Evolutionary conservation across 305 asterid genomes (phyloP).

Genomic region (Solanum hybrid): DNA sequence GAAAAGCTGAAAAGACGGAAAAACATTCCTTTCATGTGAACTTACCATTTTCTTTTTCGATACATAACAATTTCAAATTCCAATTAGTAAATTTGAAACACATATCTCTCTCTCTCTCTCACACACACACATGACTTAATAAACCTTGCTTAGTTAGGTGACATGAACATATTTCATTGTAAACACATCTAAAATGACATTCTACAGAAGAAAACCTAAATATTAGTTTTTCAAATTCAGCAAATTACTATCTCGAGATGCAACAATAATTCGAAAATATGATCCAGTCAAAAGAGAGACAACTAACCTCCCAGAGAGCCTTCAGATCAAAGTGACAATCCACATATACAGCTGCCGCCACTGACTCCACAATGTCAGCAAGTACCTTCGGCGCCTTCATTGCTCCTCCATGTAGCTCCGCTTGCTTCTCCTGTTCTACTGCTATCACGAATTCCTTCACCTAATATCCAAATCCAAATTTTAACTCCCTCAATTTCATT

Average conservation of each 20-base stretch:
- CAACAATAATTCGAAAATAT: neutral
- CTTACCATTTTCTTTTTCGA: neutral
- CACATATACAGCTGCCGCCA: constrained; percentile 32
- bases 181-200: neutral
- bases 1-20: neutral
- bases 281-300: neutral
- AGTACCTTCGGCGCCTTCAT: constrained; percentile 76
- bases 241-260: no score
- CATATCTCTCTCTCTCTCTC: neutral
- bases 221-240: neutral
- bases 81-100: neutral
- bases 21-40: neutral
- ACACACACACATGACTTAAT: neutral
- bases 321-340: constrained; percentile 25
- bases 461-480: constrained; percentile 18
- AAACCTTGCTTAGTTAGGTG: neutral
- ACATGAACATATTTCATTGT: neutral
- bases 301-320: constrained; percentile 24
- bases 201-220: no score
- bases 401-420: constrained; percentile 63
- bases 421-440: constrained; percentile 38
- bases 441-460: constrained; percentile 53
- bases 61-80: neutral
- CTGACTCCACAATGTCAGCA: constrained; percentile 35
- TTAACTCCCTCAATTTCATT: neutral